These are phyloP conservation scores for Candida adriatica DNA, from an alignment of 805 yeast genomes.

Conservation along the genomic window DNA sequence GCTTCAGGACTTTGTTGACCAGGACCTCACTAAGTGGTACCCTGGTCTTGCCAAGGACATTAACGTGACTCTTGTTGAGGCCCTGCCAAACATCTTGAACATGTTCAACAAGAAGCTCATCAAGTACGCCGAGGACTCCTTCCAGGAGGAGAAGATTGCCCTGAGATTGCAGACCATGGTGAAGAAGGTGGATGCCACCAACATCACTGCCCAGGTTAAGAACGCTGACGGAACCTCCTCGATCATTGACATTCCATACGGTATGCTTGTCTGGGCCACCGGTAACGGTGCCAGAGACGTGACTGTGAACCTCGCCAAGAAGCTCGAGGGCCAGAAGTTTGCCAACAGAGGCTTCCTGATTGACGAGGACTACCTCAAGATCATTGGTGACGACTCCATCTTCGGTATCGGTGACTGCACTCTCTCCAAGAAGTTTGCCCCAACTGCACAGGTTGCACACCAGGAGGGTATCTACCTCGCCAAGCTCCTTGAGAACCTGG, in stretches of 20 bases:
- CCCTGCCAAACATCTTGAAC: conserved; percentile 79
- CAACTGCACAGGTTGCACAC: conserved; percentile 96
- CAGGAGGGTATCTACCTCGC: conserved; percentile 88
- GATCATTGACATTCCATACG: conserved; percentile 69
- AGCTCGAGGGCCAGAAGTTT: conserved; percentile 69
- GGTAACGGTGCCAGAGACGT: conserved; percentile 89
- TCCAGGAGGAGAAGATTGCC: conserved; percentile 61
- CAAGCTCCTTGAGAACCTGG: conserved; percentile 55
- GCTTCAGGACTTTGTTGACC: conserved; percentile 87
- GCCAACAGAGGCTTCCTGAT: conserved; percentile 89
- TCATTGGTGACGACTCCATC: conserved; percentile 70
- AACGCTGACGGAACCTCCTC: conserved; percentile 57
- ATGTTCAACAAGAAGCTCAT: conserved; percentile 65
- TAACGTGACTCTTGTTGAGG: conserved; percentile 82
- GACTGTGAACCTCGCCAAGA: conserved; percentile 55
- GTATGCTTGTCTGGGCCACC: conserved; percentile 94
- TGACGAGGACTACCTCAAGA: conserved; percentile 65
- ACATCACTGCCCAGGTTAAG: conserved; percentile 65
- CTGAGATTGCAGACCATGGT: conserved; percentile 84
- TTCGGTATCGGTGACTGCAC: conserved; percentile 96
- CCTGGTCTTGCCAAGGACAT: conserved; percentile 80
- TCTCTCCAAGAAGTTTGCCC: conserved; percentile 77
- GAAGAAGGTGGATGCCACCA: conserved; percentile 67
- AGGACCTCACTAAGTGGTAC: conserved; percentile 83
- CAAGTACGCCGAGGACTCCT: conserved; percentile 73